Base-by-base conservation (phyloP, 2,329 filamentous ascomycete genomes). In the Monosporascus sp. region DNA sequence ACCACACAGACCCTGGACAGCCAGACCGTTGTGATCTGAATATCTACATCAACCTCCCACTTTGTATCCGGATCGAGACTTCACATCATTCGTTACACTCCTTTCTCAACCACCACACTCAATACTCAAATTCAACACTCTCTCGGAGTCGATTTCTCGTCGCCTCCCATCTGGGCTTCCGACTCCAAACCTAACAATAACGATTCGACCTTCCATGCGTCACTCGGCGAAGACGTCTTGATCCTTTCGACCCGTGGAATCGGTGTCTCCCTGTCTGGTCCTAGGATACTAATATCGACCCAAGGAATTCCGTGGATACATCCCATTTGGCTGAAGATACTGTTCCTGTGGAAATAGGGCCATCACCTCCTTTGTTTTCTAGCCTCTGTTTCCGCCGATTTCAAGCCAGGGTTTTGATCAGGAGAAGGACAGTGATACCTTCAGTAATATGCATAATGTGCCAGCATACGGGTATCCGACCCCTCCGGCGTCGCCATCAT, bases 381-480 rank as follows among this genome's bases (percentile, higher is more conserved):
- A 63, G 58, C 60, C 53, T 59, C 59, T 60, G 46, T 57, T 54
- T 51, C 53, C 46, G 57, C 50, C 53, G 56, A 60, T 54, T 50
- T 58, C 54, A 58, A 55, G 50, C 56, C 57, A 57, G 61, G 57
- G 58, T 53, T 57, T 57, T 46, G 38, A 55, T 59, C 60, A 58
- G 63, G 62, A 58, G 54, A 38, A 61, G 58, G 59, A 60, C 60
- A 65, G 44, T 61, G 51, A 56, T 59, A 67, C 54, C 65, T 61
- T 66, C 61, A 64, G 70, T 75, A 82, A 70, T 72, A 83, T 83
- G 80, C 79, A 82, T 75, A 76, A 82, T 77, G 78, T 79, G 73
- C 73, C 75, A 71, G 73, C 68, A 58, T 80, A 72, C 70, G 78
- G 79, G 72, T 79, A 81, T 70, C 79, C 78, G 63, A 81, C 79